Base-by-base conservation (phyloP, 768 basidiomycete species). In the Polyporus arcularius region DNA sequence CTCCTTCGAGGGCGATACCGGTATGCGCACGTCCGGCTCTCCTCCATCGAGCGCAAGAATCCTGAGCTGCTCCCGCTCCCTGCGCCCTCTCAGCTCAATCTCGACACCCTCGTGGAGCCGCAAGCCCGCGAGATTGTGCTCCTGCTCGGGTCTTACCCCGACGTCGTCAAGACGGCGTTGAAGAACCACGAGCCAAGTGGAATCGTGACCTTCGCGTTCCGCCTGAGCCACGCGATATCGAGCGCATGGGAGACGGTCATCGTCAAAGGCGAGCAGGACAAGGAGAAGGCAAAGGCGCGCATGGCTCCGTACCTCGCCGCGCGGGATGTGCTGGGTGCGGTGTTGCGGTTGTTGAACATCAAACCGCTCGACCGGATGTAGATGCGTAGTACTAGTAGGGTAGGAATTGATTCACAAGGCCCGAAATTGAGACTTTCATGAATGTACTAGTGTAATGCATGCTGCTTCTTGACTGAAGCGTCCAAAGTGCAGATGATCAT, bases 1-100 rank as follows among this genome's bases (percentile, higher is more conserved):
- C 52, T 94, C 93, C 38, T 97, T 96, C 73, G 94, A 97, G 73
- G 96, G 96, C 46, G 96, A 98, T 75, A 96, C 94, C 0, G 94
- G 79, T 98, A 98, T 73, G 93, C 94, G 0, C 96, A 97, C 76
- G 95, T 95, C 67, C 92, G 96, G 18, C 80, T 98, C 32, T 84
- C 89, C 7, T 97, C 95, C 1, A 89, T 98, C 70, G 86, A 86
- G 66, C 92, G 95, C 58, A 96, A 96, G 75, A 95, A 96, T 75
- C 92, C 93, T 2, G 83, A 91, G 59, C 86, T 96, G 32, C 76
- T 92, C 42, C 88, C 94, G 18, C 85, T 93, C 10, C 90, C 91
- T 0, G 73, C 82, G 0, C 83, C 85, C 9, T 77, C 84, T n/a
- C 74, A 86, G 63, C 89, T 96, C 72, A 78, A 88, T 68, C 84